Base-by-base conservation (phyloP, 805 yeast species). In the Diddensiella caesifluorescens region DNA sequence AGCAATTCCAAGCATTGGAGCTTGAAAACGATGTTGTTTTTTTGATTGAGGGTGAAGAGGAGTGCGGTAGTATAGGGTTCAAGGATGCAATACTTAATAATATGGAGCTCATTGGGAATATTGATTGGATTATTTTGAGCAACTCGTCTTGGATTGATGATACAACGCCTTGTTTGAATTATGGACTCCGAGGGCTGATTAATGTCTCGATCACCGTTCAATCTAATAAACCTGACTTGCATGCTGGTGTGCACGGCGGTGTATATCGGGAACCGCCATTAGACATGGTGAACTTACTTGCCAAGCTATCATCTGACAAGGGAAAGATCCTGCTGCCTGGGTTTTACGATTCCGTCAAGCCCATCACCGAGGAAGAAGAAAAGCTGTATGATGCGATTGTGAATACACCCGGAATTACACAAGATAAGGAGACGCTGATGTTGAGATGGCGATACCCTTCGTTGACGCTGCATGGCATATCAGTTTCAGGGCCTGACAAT, bases 161-260 rank as follows among this genome's bases (percentile, higher is more conserved):
- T 50, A 69, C 71, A 10, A 79, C 80, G 15, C 98, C 98, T 1
- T 90, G 97, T 61, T 68, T 92, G 53, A 90, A 90, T 57, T 92
- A 90, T 63, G 98, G 98, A 0, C 68, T 92, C 44, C 72, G 98
- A 57, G 98, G 98, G 38, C 90, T 89, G 1, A 70, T 92, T 19
- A 83, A 88, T 62, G 82, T 86, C 1, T 69, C 79, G n/a, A 74
- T 92, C 2, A 77, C 76, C 26, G 70, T 92, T 7, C 67, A 69
- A 44, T 77, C 88, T 39, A 89, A 80, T 49, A 72, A 72, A 45
- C 95, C 94, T 1, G 97, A 92, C 60, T 68, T 95, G 45, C 98
- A 92, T 59, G 86, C 97, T 0, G 98, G 98, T 48, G 92, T 92
- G 6, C 94, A 88, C 63, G 98, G 98, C 39, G 97, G 97, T 45